Percentiles rank a stretch among this genome's conserved stretches.
These are phyloP conservation scores for Speleostelium caveatum DNA, from an alignment of 78 protist genomes.

Conservation along the genomic window DNA sequence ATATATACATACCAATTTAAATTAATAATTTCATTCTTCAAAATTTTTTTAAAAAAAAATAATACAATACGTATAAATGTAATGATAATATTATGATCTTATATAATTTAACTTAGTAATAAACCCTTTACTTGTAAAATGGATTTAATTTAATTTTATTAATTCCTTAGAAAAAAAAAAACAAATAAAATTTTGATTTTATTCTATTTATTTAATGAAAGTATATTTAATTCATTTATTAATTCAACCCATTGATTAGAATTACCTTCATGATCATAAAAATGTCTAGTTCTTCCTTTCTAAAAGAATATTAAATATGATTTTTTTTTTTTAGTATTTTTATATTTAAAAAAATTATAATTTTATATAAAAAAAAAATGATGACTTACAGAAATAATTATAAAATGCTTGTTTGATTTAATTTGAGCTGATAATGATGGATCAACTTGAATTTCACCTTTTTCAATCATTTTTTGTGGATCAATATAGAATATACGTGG, in stretches of 20 bases:
- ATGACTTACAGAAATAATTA: no score
- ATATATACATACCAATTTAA: no score
- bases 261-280: slow-evolving; percentile 25
- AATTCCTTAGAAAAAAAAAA: no score
- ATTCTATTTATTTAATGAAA: background rate
- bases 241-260: slow-evolving; percentile 35
- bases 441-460: slow-evolving; percentile 60
- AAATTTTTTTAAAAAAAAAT: no score
- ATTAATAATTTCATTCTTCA: no score
- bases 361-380: background rate
- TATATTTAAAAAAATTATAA: background rate
- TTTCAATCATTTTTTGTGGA: slow-evolving; percentile 29
- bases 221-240: slow-evolving; percentile 52
- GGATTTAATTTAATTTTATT: no score
- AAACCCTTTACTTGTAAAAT: no score
- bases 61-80: no score
- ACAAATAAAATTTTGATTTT: no score
- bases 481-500: slow-evolving; percentile 88
- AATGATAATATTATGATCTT: no score
- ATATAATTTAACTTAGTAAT: no score
- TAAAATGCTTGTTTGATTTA: slow-evolving; percentile 52
- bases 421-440: slow-evolving; percentile 17
- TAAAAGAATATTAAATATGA: background rate
- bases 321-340: background rate
- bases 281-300: slow-evolving; percentile 60